A percentile compares a stretch with the other conserved stretches of the same genome.
These are phyloP conservation scores for Boletus coccyginus DNA, from an alignment of 768 basidiomycete species.

Conservation along the genomic window DNA sequence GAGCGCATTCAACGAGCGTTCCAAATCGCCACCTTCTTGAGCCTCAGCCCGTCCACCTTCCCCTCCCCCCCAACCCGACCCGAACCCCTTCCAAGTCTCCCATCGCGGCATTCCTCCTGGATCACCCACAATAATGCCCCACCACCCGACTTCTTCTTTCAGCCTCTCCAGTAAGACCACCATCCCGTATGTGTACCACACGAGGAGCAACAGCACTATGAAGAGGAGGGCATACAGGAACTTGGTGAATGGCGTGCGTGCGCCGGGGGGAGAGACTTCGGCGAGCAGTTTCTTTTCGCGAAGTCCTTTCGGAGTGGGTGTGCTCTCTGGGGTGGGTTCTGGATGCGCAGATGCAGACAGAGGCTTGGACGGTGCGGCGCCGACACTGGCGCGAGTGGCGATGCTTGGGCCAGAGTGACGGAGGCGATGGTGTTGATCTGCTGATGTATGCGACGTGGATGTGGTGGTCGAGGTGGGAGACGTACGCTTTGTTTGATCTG, in stretches of 20 bases:
- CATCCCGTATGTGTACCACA: conserved; percentile 51
- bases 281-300: background rate
- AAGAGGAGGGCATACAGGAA: conserved; percentile 51
- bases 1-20: conserved; percentile 55
- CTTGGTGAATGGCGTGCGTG: conserved; percentile 18
- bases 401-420: conserved; percentile 21
- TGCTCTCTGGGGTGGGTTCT: background rate
- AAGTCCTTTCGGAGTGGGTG: background rate
- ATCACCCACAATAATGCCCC: conserved; percentile 29
- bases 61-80: conserved; percentile 2
- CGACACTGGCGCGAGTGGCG: background rate
- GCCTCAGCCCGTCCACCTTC: background rate
- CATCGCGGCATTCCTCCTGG: background rate
- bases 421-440: conserved; percentile 15
- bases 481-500: conserved; percentile 7
- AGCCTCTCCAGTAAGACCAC: conserved; percentile 43
- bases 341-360: background rate
- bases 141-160: conserved; percentile 58
- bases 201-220: conserved; percentile 40
- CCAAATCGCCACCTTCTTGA: conserved; percentile 36
- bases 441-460: conserved; percentile 1
- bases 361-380: conserved; percentile 2
- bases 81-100: background rate
- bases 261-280: conserved; percentile 1
- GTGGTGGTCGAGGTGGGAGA: conserved; percentile 6